Conservation (phyloP, 2,329 filamentous ascomycete genomes). For the Curvularia lunata region DNA sequence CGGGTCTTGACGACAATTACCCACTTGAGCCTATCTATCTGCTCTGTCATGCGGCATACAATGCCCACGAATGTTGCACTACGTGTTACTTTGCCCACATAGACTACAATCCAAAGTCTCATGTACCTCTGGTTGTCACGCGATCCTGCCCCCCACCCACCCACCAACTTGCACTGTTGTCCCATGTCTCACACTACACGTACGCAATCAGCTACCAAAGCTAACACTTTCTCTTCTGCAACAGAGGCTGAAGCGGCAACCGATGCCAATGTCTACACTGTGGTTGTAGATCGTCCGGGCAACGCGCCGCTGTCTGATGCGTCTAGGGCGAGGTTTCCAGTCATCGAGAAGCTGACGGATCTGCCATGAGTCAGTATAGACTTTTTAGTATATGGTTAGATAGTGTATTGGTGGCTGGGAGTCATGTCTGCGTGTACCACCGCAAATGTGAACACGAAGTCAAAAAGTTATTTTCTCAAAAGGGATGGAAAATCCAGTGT, state of each 20-base stretch:
- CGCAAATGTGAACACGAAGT: background rate
- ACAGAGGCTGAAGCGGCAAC: constrained; percentile 55
- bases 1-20: background rate
- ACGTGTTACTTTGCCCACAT: constrained; percentile 1
- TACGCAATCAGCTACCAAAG: background rate
- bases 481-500: background rate
- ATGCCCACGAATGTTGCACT: constrained; percentile 3
- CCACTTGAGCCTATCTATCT: background rate
- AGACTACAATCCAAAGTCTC: background rate
- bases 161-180: background rate
- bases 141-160: constrained; percentile 7
- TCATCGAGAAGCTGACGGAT: constrained; percentile 50
- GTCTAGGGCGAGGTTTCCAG: constrained; percentile 27
- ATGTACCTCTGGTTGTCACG: constrained; percentile 6
- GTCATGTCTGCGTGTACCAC: background rate
- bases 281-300: constrained; percentile 66
- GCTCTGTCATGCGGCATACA: constrained; percentile 12
- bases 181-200: constrained; percentile 3
- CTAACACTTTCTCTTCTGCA: constrained; percentile 17
- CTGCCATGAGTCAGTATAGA: constrained; percentile 18
- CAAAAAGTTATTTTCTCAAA: background rate
- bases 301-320: constrained; percentile 64
- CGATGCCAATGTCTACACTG: constrained; percentile 51
- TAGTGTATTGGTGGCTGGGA: background rate
- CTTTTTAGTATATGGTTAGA: background rate